Percentiles rank a stretch among this genome's conserved stretches.
phyloP scores from a whole-genome alignment of 2,329 filamentous ascomycete genomes.

The Chaetomiaceae sp. region DNA sequence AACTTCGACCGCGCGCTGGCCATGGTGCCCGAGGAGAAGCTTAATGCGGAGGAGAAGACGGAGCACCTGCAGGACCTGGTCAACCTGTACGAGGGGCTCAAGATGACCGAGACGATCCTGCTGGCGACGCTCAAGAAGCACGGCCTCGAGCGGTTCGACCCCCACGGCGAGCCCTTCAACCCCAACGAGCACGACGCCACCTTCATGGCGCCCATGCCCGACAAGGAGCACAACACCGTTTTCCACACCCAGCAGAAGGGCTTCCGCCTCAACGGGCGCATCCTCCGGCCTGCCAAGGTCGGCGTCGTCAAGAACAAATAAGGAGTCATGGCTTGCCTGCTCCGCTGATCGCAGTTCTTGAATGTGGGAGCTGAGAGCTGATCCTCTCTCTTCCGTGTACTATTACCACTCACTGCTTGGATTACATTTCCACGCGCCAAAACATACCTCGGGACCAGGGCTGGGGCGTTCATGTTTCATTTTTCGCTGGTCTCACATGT shows the following conservation, averaged over 20 bases:
- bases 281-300: slow-evolving; percentile 90
- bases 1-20: slow-evolving; percentile 91
- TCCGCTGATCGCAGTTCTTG: not conserved
- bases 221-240: slow-evolving; percentile 84
- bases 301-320: slow-evolving; percentile 54
- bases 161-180: slow-evolving; percentile 82
- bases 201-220: slow-evolving; percentile 83
- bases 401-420: slow-evolving; percentile 12
- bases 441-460: slow-evolving; percentile 2
- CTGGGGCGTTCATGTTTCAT: slow-evolving; percentile 15
- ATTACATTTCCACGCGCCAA: slow-evolving; percentile 3
- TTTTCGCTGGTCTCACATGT: slow-evolving; percentile 14
- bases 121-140: slow-evolving; percentile 89
- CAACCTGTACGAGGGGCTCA: slow-evolving; percentile 81
- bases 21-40: slow-evolving; percentile 72
- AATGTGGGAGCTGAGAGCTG: not conserved
- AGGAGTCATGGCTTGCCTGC: not conserved
- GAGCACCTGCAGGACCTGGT: slow-evolving; percentile 65
- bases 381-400: slow-evolving; percentile 9
- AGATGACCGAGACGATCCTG: slow-evolving; percentile 90
- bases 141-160: slow-evolving; percentile 84
- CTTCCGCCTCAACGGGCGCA: slow-evolving; percentile 85
- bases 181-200: slow-evolving; percentile 95
- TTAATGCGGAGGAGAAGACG: slow-evolving; percentile 48
- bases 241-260: slow-evolving; percentile 95